Evolutionary conservation across 495 filamentous ascomycete species (phyloP).

Genomic region (Acidiella bohemica): DNA sequence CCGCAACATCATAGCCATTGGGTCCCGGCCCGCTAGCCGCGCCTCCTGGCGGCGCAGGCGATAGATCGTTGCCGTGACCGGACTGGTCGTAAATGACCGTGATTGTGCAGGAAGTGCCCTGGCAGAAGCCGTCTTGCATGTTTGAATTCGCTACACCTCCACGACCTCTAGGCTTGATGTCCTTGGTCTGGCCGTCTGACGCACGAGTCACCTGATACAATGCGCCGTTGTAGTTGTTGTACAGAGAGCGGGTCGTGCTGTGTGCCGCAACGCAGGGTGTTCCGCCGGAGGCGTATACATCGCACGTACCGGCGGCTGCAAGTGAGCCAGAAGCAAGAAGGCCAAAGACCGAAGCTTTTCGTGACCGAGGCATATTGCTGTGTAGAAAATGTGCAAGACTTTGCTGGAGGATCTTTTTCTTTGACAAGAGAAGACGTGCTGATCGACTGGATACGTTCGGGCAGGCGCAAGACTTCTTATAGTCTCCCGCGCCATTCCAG

Average conservation of each 20-base stretch:
- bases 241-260: constrained; percentile 47
- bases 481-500: too few relatives aligned
- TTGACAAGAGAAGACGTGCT: too few relatives aligned
- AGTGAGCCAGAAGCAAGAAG: constrained; percentile 26
- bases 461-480: too few relatives aligned
- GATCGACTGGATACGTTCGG: too few relatives aligned
- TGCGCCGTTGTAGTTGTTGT: constrained; percentile 35
- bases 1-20: constrained; percentile 42
- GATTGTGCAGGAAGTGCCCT: constrained; percentile 43
- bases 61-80: constrained; percentile 43
- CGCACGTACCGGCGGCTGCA: constrained; percentile 40
- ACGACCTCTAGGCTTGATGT: constrained; percentile 36
- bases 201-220: constrained; percentile 44
- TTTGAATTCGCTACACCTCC: constrained; percentile 44
- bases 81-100: constrained; percentile 49
- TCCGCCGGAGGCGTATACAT: constrained; percentile 39
- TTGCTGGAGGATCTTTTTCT: too few relatives aligned
- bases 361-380: too few relatives aligned
- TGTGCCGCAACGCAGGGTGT: constrained; percentile 46
- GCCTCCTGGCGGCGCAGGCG: constrained; percentile 39
- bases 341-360: too few relatives aligned
- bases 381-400: too few relatives aligned
- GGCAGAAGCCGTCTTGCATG: constrained; percentile 44
- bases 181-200: constrained; percentile 36
- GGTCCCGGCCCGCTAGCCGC: constrained; percentile 39